A percentile compares a stretch with the other conserved stretches of the same genome.
phyloP scores from a whole-genome alignment of 2,329 filamentous ascomycete species.

The Apiospora koreana region DNA sequence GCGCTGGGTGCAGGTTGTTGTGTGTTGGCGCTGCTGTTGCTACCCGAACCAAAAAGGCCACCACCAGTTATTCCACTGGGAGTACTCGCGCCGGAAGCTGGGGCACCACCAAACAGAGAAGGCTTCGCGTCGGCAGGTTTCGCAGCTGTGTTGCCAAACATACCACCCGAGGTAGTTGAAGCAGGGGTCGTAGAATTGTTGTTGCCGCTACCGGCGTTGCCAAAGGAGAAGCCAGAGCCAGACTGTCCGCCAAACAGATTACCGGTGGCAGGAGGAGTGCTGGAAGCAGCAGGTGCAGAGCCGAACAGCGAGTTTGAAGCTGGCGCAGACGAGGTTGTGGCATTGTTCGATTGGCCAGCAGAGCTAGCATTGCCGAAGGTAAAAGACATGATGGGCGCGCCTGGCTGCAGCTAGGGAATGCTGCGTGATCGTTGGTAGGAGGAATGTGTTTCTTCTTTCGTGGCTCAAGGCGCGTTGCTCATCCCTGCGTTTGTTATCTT shows the following conservation, averaged over 20 bases:
- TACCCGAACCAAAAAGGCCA: conserved; percentile 27
- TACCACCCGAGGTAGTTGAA: conserved; percentile 20
- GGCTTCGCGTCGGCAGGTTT: conserved; percentile 33
- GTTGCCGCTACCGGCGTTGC: conserved; percentile 24
- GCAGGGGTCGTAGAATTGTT: conserved; percentile 23
- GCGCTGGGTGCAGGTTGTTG: conserved; percentile 11
- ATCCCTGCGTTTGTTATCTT: conserved; percentile 8
- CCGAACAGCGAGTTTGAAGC: conserved; percentile 45
- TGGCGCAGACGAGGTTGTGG: conserved; percentile 40
- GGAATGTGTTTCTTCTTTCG: conserved; percentile 11
- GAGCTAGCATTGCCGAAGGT: conserved; percentile 34
- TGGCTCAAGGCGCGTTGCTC: background rate
- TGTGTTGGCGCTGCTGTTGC: conserved; percentile 18
- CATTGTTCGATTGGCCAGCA: conserved; percentile 32
- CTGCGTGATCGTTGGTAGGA: conserved; percentile 10
- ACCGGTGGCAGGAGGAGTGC: conserved; percentile 21
- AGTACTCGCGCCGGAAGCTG: conserved; percentile 29
- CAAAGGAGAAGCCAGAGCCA: conserved; percentile 44
- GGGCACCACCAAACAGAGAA: conserved; percentile 30
- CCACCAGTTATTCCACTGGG: conserved; percentile 22
- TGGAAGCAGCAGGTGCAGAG: conserved; percentile 24
- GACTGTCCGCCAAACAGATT: conserved; percentile 33
- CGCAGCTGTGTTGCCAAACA: conserved; percentile 36
- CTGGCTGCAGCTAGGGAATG: conserved; percentile 18
- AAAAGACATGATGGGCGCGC: conserved; percentile 32